Evolutionary conservation across 768 basidiomycete genomes (phyloP).

Genomic region (Mycena venus): DNA sequence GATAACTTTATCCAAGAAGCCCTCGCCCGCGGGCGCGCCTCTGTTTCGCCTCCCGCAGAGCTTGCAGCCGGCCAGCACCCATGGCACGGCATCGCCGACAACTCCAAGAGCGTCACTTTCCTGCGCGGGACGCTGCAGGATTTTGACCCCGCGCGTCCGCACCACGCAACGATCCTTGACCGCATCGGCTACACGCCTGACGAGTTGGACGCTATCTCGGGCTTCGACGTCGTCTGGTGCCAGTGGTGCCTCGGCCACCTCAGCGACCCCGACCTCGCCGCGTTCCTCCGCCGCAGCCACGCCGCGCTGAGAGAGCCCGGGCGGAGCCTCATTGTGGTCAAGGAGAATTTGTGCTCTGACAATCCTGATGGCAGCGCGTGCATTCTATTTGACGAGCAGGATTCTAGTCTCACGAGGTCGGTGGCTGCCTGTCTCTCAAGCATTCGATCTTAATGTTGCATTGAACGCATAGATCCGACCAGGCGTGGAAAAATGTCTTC

Average conservation of each 20-base stretch:
- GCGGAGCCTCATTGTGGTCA: constrained; percentile 83
- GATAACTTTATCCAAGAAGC: constrained; percentile 83
- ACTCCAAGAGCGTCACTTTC: constrained; percentile 81
- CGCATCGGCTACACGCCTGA: constrained; percentile 74
- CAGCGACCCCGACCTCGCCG: constrained; percentile 79
- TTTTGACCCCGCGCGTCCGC: constrained; percentile 76
- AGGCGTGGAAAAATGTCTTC: constrained; percentile 85
- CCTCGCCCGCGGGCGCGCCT: constrained; percentile 54
- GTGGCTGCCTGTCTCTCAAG: neutral
- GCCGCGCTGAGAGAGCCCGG: constrained; percentile 66
- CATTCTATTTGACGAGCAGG: constrained; percentile 83
- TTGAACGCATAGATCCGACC: constrained; percentile 74
- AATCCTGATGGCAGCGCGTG: constrained; percentile 59
- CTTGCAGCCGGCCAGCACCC: constrained; percentile 36
- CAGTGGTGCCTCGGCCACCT: constrained; percentile 98
- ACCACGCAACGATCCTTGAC: constrained; percentile 65
- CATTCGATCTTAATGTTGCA: neutral
- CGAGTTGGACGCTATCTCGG: constrained; percentile 62
- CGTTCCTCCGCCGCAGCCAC: constrained; percentile 77
- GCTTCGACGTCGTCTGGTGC: constrained; percentile 95
- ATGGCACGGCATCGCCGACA: constrained; percentile 80
- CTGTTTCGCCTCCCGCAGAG: constrained; percentile 19
- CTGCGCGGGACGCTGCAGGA: constrained; percentile 84
- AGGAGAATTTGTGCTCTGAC: constrained; percentile 90
- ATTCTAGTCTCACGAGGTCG: constrained; percentile 92